These are phyloP conservation scores for Podospora didyma DNA, from an alignment of 495 filamentous ascomycete species.

Conservation along the genomic window DNA sequence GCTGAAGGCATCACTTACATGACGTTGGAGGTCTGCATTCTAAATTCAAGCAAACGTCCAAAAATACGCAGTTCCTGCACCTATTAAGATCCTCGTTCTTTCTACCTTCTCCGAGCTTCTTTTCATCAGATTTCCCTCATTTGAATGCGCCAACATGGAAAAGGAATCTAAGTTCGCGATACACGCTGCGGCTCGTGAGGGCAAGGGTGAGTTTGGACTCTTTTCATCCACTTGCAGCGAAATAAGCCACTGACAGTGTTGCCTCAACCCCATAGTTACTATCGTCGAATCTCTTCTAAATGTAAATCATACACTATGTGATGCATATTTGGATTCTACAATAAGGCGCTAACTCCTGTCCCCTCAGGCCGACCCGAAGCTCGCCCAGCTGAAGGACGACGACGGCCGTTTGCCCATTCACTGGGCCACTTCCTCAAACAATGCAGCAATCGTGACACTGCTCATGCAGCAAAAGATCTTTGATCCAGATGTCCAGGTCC, in stretches of 20 bases:
- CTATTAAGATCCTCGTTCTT: too few relatives aligned
- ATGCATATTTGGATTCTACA: too few relatives aligned
- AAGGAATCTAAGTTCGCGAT: slow-evolving; percentile 64
- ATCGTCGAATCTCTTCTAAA: slow-evolving; percentile 74
- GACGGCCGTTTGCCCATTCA: slow-evolving; percentile 92
- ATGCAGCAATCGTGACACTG: slow-evolving; percentile 66
- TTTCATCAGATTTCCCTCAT: background rate
- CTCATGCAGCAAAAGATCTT: slow-evolving; percentile 68
- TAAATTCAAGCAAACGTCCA: background rate
- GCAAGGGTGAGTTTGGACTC: slow-evolving; percentile 58
- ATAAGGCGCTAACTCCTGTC: background rate
- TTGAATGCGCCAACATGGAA: slow-evolving; percentile 14
- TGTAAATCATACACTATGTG: too few relatives aligned
- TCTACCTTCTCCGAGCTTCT: background rate
- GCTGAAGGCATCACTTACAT: slow-evolving; percentile 31
- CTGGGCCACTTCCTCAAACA: slow-evolving; percentile 89
- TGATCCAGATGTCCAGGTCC: slow-evolving; percentile 80
- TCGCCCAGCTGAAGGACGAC: slow-evolving; percentile 70
- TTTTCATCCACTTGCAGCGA: too few relatives aligned
- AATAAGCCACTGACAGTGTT: slow-evolving; percentile 1
- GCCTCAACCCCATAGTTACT: slow-evolving; percentile 38
- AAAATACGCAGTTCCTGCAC: background rate
- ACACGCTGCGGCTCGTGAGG: slow-evolving; percentile 85
- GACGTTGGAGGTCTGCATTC: slow-evolving; percentile 8
- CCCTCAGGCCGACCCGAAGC: slow-evolving; percentile 69